Evolutionary conservation across 2,329 filamentous ascomycete genomes (phyloP).

Genomic region (Balansia obtecta): DNA sequence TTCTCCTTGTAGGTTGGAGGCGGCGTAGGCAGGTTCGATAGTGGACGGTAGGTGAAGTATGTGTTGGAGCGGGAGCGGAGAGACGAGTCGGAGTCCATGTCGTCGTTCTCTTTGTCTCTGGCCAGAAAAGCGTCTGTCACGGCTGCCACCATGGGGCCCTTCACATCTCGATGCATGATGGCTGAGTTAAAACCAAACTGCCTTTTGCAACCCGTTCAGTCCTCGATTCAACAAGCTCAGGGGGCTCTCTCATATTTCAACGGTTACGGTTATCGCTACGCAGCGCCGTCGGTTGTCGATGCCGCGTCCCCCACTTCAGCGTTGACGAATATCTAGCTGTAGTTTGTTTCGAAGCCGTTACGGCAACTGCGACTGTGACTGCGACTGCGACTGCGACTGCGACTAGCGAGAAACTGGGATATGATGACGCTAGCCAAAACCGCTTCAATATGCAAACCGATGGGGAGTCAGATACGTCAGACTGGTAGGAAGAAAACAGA

Average conservation of each 20-base stretch:
- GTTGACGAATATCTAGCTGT: background rate
- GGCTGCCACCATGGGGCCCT: background rate
- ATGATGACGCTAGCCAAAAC: slow-evolving; percentile 2
- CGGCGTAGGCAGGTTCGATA: slow-evolving; percentile 56
- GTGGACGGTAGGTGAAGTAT: slow-evolving; percentile 53
- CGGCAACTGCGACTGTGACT: background rate
- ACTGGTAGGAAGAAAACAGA: too few relatives aligned
- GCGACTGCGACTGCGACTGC: background rate
- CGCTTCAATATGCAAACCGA: slow-evolving; percentile 1
- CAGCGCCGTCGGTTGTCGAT: background rate
- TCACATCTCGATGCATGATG: slow-evolving; percentile 5
- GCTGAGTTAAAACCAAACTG: background rate
- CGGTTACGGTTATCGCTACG: background rate
- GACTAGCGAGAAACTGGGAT: background rate
- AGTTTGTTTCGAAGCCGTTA: slow-evolving; percentile 1
- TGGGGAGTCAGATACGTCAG: too few relatives aligned
- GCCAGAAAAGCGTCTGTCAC: background rate
- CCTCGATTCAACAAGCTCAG: background rate
- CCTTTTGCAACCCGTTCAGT: slow-evolving; percentile 3
- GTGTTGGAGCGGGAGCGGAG: slow-evolving; percentile 22
- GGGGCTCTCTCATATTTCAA: slow-evolving; percentile 8
- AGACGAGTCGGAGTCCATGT: too few relatives aligned
- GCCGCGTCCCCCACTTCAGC: background rate
- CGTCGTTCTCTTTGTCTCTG: slow-evolving; percentile 24
- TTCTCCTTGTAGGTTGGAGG: slow-evolving; percentile 40